These are phyloP conservation scores for Zarea fungicola DNA, from an alignment of 2,329 filamentous ascomycete species.

Conservation along the genomic window DNA sequence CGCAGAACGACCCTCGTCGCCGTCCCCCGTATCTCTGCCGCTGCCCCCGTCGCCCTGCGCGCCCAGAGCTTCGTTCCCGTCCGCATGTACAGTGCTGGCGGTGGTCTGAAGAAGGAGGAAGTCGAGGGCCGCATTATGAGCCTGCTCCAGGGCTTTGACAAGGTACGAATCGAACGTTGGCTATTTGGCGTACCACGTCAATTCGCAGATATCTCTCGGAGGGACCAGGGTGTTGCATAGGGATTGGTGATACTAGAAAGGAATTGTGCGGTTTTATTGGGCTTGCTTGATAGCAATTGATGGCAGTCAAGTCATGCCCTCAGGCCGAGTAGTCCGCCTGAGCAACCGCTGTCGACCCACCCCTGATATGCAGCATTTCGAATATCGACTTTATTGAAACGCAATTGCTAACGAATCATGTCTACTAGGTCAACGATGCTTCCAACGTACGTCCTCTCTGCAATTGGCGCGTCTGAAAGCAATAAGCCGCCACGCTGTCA, in stretches of 20 bases:
- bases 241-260: no score
- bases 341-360: neutral
- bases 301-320: neutral
- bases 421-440: constrained; percentile 59
- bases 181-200: neutral
- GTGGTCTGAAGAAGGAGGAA: constrained; percentile 73
- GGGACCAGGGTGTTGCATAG: no score
- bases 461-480: neutral
- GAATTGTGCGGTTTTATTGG: neutral
- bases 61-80: constrained; percentile 62
- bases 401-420: neutral
- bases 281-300: neutral
- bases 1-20: constrained; percentile 58
- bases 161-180: constrained; percentile 47
- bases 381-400: neutral
- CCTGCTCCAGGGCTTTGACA: constrained; percentile 94
- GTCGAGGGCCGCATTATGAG: constrained; percentile 90
- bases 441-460: constrained; percentile 47
- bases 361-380: neutral
- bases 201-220: neutral
- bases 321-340: neutral
- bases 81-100: constrained; percentile 81
- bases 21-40: constrained; percentile 48
- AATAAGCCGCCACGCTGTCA: neutral
- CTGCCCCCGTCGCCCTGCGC: constrained; percentile 54